Evolutionary conservation across 768 basidiomycete species (phyloP).

Genomic region (Termitomyces titanicus): DNA sequence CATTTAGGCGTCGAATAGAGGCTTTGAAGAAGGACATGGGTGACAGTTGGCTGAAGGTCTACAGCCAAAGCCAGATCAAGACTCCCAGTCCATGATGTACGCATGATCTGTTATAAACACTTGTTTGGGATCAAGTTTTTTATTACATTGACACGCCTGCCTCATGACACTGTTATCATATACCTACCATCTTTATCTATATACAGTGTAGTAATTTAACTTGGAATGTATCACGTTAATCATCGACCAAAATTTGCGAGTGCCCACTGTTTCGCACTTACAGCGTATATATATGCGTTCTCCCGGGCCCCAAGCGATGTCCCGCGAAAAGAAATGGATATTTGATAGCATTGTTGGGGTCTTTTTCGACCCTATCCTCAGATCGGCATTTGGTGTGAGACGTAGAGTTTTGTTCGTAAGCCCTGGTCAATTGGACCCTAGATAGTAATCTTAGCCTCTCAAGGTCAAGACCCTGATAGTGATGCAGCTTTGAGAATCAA

Average conservation of each 20-base stretch:
- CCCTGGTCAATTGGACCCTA: too few species aligned
- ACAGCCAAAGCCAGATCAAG: conserved; percentile 54
- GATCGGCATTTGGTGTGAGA: too few species aligned
- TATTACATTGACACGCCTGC: not conserved
- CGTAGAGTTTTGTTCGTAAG: too few species aligned
- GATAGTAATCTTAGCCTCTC: too few species aligned
- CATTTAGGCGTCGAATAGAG: conserved; percentile 76
- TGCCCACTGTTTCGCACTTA: not conserved
- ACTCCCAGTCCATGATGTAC: conserved; percentile 6
- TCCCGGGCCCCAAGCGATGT: not conserved
- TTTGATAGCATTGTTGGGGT: not conserved
- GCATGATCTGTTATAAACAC: not conserved
- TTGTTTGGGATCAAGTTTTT: not conserved
- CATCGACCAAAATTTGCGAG: not conserved
- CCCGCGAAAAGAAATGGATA: not conserved
- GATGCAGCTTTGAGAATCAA: too few species aligned
- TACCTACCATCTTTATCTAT: not conserved
- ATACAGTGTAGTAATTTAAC: not conserved
- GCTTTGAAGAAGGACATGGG: conserved; percentile 85
- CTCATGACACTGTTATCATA: not conserved
- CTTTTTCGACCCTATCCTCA: too few species aligned
- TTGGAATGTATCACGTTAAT: not conserved
- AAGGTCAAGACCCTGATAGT: too few species aligned
- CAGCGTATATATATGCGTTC: not conserved
- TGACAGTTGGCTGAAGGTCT: conserved; percentile 84